Conservation (phyloP, 495 filamentous ascomycete genomes). For the Elasticomyces elasticus region DNA sequence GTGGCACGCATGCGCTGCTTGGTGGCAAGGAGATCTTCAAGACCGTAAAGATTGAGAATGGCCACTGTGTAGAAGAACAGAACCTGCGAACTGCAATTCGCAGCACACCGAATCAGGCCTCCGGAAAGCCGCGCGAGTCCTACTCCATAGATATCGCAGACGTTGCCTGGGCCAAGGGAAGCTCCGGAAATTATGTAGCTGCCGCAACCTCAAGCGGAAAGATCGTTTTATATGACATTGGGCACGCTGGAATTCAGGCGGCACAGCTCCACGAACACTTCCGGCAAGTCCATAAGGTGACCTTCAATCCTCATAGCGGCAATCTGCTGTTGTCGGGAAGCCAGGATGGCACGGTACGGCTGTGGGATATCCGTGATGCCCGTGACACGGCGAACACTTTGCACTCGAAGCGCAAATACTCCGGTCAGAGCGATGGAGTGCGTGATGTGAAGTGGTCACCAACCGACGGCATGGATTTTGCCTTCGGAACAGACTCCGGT, state of each 20-base stretch:
- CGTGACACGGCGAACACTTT: slow-evolving; percentile 42
- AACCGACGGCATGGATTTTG: slow-evolving; percentile 74
- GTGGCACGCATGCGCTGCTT: slow-evolving; percentile 65
- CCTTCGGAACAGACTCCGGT: slow-evolving; percentile 71
- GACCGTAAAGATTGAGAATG: slow-evolving; percentile 62
- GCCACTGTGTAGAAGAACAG: slow-evolving; percentile 61
- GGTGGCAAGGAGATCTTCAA: slow-evolving; percentile 78
- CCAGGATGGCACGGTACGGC: slow-evolving; percentile 80
- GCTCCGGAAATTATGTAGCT: slow-evolving; percentile 56
- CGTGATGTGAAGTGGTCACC: slow-evolving; percentile 86
- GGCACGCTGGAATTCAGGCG: slow-evolving; percentile 60
- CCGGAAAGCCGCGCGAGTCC: slow-evolving; percentile 44
- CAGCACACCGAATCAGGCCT: slow-evolving; percentile 53
- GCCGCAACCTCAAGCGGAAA: slow-evolving; percentile 80
- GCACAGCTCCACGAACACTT: slow-evolving; percentile 75
- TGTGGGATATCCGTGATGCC: slow-evolving; percentile 61
- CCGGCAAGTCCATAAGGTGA: slow-evolving; percentile 84
- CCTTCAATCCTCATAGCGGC: slow-evolving; percentile 75
- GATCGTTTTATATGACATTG: slow-evolving; percentile 78
- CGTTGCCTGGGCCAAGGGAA: slow-evolving; percentile 72
- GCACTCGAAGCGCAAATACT: slow-evolving; percentile 47
- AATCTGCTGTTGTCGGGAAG: slow-evolving; percentile 76
- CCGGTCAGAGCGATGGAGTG: slow-evolving; percentile 65
- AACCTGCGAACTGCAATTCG: slow-evolving; percentile 71
- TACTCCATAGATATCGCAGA: slow-evolving; percentile 75